phyloP scores from a whole-genome alignment of 176 grass and related monocot genomes.

The Saccharum officinarum region DNA sequence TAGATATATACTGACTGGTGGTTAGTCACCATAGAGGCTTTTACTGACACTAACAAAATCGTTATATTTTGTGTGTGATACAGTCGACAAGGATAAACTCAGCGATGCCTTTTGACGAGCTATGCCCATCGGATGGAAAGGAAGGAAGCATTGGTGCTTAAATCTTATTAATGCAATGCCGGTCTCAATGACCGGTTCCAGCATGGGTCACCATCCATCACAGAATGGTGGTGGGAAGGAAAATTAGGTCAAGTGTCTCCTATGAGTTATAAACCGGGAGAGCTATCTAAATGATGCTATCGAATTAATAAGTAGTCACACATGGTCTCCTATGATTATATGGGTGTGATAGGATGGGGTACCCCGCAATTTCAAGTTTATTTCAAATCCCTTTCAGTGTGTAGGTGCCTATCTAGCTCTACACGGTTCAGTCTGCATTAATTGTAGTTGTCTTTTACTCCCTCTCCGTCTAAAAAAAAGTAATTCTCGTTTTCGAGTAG shows the following conservation, averaged over 20 bases:
- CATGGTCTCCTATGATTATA: neutral
- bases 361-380: slow-evolving; percentile 17
- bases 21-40: neutral
- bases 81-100: neutral
- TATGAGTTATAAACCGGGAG: slow-evolving; percentile 24
- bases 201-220: slow-evolving; percentile 21
- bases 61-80: neutral
- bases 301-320: slow-evolving; percentile 36
- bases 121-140: slow-evolving; percentile 5
- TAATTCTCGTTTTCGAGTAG: too few species aligned
- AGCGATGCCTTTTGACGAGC: slow-evolving; percentile 16
- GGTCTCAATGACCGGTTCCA: slow-evolving; percentile 11
- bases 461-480: too few species aligned
- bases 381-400: neutral
- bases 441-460: too few species aligned
- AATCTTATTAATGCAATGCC: slow-evolving; percentile 20
- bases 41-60: neutral
- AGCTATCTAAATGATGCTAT: slow-evolving; percentile 4
- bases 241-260: slow-evolving; percentile 42
- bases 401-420: too few species aligned
- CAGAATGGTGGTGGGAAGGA: slow-evolving; percentile 35
- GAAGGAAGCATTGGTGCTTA: slow-evolving; percentile 12
- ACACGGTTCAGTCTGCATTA: too few species aligned
- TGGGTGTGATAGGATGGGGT: neutral
- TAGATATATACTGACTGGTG: neutral